Evolutionary conservation across 164 flowering plant genomes (phyloP).

Genomic region (Tinospora cordifolia): DNA sequence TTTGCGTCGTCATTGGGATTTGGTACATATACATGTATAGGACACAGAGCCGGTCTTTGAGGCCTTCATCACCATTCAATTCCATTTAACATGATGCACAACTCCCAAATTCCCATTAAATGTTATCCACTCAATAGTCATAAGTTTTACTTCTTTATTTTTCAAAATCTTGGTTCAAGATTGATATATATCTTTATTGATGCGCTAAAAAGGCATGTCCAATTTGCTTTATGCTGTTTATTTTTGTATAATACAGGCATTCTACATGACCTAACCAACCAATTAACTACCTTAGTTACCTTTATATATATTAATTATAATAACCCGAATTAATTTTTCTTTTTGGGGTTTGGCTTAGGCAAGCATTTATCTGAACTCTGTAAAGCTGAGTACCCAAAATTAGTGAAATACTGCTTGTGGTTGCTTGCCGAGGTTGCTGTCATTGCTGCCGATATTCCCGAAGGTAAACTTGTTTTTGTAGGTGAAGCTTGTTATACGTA

Average conservation of each 20-base stretch:
- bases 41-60: not conserved
- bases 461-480: too few relatives aligned
- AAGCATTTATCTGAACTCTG: conserved; percentile 70
- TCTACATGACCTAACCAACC: not conserved
- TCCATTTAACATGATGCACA: not conserved
- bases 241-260: not conserved
- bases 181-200: not conserved
- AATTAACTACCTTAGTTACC: not conserved
- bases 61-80: not conserved
- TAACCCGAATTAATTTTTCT: not conserved
- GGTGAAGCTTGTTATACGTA: not conserved
- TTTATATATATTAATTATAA: not conserved
- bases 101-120: not conserved
- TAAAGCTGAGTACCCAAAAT: conserved; percentile 51
- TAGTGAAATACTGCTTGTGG: conserved; percentile 66
- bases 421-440: conserved; percentile 79
- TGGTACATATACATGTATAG: not conserved
- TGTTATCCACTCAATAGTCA: not conserved
- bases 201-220: not conserved
- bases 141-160: too few relatives aligned
- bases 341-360: conserved; percentile 37
- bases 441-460: conserved; percentile 90
- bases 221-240: not conserved
- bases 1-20: not conserved
- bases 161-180: not conserved